Percentiles rank a stretch among this genome's conserved stretches.
Conservation (phyloP, 805 yeast species). For the Metschnikowia aberdeeniae region DNA sequence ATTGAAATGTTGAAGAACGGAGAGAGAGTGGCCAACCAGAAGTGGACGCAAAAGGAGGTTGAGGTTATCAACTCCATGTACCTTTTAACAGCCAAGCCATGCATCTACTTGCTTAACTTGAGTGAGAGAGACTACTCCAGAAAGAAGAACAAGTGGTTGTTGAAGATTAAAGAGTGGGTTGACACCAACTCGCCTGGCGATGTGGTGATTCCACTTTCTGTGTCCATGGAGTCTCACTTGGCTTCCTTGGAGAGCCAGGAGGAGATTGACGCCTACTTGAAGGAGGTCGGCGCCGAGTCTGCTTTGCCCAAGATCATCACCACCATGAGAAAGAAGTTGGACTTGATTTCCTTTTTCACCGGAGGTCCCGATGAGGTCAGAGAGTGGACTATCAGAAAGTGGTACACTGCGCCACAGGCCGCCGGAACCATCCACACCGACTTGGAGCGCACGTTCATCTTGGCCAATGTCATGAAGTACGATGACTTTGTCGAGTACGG, state of each 20-base stretch:
- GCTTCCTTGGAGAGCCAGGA: conserved; percentile 68
- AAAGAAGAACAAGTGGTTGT: conserved; percentile 82
- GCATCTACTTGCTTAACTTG: conserved; percentile 86
- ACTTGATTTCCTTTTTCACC: conserved; percentile 79
- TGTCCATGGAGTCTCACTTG: conserved; percentile 68
- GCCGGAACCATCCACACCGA: conserved; percentile 91
- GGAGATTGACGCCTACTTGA: conserved; percentile 53
- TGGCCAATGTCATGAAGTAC: conserved; percentile 70
- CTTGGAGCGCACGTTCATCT: conserved; percentile 72
- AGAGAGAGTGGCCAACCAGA: conserved; percentile 79
- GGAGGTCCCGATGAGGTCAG: conserved; percentile 82
- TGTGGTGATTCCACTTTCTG: conserved; percentile 87
- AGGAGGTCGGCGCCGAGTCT: conserved; percentile 64
- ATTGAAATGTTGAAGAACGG: conserved; percentile 78
- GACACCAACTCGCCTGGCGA: conserved; percentile 80
- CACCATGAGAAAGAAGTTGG: conserved; percentile 63
- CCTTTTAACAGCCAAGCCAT: conserved; percentile 91
- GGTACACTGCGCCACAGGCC: conserved; percentile 80
- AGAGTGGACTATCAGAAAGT: conserved; percentile 82
- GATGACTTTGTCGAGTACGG: conserved; percentile 51
- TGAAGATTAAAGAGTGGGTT: conserved; percentile 86
- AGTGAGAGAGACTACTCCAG: conserved; percentile 84
- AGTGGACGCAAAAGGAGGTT: conserved; percentile 88
- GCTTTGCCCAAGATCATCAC: conserved; percentile 81
- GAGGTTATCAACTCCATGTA: conserved; percentile 83